Conservation (phyloP, 2,329 filamentous ascomycete species). For the Pseudocercospora crystallina region DNA sequence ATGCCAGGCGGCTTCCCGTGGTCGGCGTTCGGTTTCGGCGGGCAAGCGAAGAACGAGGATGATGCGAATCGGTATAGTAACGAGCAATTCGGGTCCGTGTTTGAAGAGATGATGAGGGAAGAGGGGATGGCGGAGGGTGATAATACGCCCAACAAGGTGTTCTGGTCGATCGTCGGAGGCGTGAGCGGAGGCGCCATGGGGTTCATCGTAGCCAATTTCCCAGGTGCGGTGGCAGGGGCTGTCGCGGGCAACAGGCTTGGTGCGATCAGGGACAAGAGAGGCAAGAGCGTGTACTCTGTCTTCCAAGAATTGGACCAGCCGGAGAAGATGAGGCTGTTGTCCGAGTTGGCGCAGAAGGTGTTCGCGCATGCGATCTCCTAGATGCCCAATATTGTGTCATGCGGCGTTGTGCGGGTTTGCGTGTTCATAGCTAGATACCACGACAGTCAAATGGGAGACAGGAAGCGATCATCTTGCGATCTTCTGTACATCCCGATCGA, state of each 20-base stretch:
- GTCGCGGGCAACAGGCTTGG: constrained; percentile 93
- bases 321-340: constrained; percentile 77
- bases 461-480: constrained; percentile 32
- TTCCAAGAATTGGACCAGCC: constrained; percentile 83
- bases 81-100: constrained; percentile 77
- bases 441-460: constrained; percentile 7
- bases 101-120: constrained; percentile 56
- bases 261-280: constrained; percentile 81
- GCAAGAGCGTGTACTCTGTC: constrained; percentile 92
- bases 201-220: constrained; percentile 92
- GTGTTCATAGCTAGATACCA: constrained; percentile 14
- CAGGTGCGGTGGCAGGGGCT: constrained; percentile 82
- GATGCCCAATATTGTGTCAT: not conserved
- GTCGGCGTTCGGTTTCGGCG: constrained; percentile 66
- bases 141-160: constrained; percentile 64
- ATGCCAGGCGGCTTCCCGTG: constrained; percentile 66
- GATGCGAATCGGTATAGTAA: constrained; percentile 56
- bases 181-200: constrained; percentile 85
- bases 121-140: constrained; percentile 69
- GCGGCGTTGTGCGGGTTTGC: constrained; percentile 1
- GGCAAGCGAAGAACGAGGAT: constrained; percentile 46
- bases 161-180: constrained; percentile 85
- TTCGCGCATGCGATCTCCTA: constrained; percentile 70
- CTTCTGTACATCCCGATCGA: constrained; percentile 53
- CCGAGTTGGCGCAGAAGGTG: constrained; percentile 80